phyloP scores from a whole-genome alignment of 768 basidiomycete genomes.

The Dentipellis sp. region DNA sequence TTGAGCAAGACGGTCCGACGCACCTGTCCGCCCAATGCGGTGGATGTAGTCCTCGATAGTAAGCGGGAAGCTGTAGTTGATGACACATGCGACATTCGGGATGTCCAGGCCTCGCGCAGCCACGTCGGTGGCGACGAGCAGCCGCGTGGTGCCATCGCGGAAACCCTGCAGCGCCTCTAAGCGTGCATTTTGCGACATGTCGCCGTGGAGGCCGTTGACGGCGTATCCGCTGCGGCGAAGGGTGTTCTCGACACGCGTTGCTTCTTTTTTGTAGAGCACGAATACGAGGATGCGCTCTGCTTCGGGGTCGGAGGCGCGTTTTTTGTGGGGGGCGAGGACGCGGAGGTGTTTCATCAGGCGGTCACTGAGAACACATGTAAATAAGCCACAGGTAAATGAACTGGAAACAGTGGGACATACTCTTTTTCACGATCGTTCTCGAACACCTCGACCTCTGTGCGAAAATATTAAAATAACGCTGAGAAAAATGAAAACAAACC shows the following conservation, averaged over 20 bases:
- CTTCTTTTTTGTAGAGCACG: constrained; percentile 96
- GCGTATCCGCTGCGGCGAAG: constrained; percentile 66
- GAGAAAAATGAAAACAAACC: not conserved
- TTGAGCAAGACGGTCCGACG: constrained; percentile 8
- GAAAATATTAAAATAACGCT: not conserved
- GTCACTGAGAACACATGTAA: constrained; percentile 30
- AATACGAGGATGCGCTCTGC: constrained; percentile 82
- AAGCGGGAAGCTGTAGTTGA: constrained; percentile 97
- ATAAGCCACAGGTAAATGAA: not conserved
- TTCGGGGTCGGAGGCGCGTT: constrained; percentile 33
- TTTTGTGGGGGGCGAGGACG: constrained; percentile 51
- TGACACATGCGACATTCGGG: constrained; percentile 86
- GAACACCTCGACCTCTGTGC: constrained; percentile 71
- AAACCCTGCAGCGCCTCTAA: constrained; percentile 84
- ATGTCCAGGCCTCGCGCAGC: constrained; percentile 97
- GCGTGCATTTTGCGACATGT: constrained; percentile 78
- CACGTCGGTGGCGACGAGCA: constrained; percentile 95
- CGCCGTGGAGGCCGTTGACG: constrained; percentile 83
- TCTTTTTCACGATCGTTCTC: constrained; percentile 82
- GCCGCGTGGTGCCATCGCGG: constrained; percentile 65
- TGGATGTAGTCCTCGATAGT: constrained; percentile 93
- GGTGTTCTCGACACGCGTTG: constrained; percentile 78
- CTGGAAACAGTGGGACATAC: constrained; percentile 35
- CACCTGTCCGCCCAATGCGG: constrained; percentile 83
- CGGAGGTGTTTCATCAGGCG: constrained; percentile 52